Percentiles rank a stretch among this genome's conserved stretches.
These are phyloP conservation scores for Colletotrichum lini DNA, from an alignment of 2,329 filamentous ascomycete genomes.

Conservation along the genomic window DNA sequence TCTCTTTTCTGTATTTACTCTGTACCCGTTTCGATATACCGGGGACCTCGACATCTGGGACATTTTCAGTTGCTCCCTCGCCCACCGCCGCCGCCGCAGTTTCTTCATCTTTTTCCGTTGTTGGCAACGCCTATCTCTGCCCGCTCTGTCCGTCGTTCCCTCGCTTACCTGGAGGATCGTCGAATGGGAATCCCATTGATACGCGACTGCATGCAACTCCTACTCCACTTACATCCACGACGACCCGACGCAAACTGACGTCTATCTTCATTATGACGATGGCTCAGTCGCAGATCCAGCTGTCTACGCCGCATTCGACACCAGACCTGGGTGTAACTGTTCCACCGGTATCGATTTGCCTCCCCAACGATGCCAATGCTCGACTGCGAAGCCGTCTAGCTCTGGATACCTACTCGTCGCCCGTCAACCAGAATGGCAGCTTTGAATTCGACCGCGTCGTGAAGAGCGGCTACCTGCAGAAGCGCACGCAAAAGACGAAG, in stretches of 20 bases:
- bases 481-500: slow-evolving; percentile 95
- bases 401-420: slow-evolving; percentile 77
- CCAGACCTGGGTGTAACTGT: slow-evolving; percentile 44
- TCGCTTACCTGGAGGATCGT: slow-evolving; percentile 8
- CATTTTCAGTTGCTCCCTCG: neutral
- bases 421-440: slow-evolving; percentile 94
- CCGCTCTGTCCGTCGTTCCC: neutral
- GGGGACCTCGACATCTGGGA: neutral
- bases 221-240: slow-evolving; percentile 21
- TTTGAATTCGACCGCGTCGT: slow-evolving; percentile 96
- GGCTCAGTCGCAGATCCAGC: slow-evolving; percentile 38
- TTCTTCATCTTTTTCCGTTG: neutral
- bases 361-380: slow-evolving; percentile 46
- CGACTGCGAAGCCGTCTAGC: slow-evolving; percentile 61
- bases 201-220: slow-evolving; percentile 34
- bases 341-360: slow-evolving; percentile 40
- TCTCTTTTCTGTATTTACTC: neutral
- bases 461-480: slow-evolving; percentile 88
- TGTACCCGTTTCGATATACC: neutral
- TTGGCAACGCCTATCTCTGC: neutral
- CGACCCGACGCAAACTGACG: slow-evolving; percentile 20
- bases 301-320: slow-evolving; percentile 31
- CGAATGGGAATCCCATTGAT: slow-evolving; percentile 36
- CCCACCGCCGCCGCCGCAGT: slow-evolving; percentile 23
- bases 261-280: slow-evolving; percentile 21